Evolutionary conservation across 148 eudicot species (phyloP).

Genomic region (Vaccinium vitisidaea): DNA sequence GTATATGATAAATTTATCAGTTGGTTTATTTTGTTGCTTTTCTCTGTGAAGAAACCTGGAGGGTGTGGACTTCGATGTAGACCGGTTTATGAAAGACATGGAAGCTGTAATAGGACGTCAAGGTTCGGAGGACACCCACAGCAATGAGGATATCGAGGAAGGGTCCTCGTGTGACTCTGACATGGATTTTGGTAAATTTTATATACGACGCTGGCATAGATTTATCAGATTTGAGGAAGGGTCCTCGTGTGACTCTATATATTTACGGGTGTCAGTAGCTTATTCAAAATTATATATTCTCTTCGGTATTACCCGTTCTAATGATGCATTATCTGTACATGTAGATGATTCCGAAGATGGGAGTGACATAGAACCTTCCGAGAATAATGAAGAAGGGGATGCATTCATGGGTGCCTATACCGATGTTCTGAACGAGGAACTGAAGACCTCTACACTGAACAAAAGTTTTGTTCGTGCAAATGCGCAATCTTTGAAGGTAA

Average conservation of each 20-base stretch:
- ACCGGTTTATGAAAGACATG: slow-evolving; percentile 79
- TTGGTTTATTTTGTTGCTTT: slow-evolving; percentile 17
- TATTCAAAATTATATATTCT: background rate
- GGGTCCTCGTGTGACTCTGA: slow-evolving; percentile 56
- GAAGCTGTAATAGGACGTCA: slow-evolving; percentile 54
- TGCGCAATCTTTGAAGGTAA: slow-evolving; percentile 40
- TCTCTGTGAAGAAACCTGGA: slow-evolving; percentile 37
- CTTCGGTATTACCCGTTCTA: background rate
- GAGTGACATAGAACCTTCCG: slow-evolving; percentile 48
- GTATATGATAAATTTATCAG: background rate
- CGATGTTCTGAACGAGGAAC: slow-evolving; percentile 62
- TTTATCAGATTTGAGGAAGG: background rate
- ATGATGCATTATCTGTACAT: slow-evolving; percentile 6
- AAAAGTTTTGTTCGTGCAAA: slow-evolving; percentile 78
- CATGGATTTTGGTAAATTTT: slow-evolving; percentile 77
- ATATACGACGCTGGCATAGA: background rate
- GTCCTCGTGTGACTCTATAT: too few relatives aligned
- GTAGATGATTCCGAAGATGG: slow-evolving; percentile 72
- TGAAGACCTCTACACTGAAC: slow-evolving; percentile 59
- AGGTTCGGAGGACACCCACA: slow-evolving; percentile 32
- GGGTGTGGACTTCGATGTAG: slow-evolving; percentile 76
- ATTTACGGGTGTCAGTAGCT: background rate
- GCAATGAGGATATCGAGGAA: slow-evolving; percentile 57
- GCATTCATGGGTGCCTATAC: slow-evolving; percentile 73
- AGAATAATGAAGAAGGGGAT: slow-evolving; percentile 35